These are phyloP conservation scores for Fusarium buxicola DNA, from an alignment of 2,329 filamentous ascomycete species.

Conservation along the genomic window DNA sequence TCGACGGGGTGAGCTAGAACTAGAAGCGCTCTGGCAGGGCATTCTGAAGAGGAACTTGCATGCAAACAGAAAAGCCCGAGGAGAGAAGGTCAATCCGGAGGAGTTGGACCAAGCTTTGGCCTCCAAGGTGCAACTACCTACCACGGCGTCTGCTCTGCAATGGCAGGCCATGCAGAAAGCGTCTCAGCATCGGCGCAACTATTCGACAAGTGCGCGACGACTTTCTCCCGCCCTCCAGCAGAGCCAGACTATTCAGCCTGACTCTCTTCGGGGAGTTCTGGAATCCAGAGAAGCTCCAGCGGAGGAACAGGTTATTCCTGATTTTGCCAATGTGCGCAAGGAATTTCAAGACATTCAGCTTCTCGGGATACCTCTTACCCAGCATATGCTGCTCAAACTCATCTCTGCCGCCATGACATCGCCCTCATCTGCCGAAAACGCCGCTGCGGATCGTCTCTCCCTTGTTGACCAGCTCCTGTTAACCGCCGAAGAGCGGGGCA, in stretches of 20 bases:
- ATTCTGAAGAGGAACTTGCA: conserved; percentile 53
- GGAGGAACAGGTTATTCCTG: background rate
- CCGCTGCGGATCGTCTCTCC: conserved; percentile 48
- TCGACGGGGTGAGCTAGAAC: conserved; percentile 62
- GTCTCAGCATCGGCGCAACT: conserved; percentile 50
- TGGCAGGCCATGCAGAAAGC: conserved; percentile 52
- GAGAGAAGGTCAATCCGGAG: conserved; percentile 39
- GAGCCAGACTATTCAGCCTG: background rate
- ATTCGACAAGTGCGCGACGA: conserved; percentile 49
- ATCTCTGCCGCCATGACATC: conserved; percentile 54
- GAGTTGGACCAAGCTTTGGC: conserved; percentile 49
- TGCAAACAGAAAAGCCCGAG: conserved; percentile 47
- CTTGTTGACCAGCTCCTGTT: conserved; percentile 58
- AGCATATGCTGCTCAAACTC: conserved; percentile 52
- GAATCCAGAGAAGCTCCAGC: background rate
- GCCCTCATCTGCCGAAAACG: conserved; percentile 30
- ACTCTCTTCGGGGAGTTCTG: background rate
- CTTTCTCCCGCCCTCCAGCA: conserved; percentile 22
- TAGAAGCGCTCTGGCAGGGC: conserved; percentile 65
- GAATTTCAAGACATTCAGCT: conserved; percentile 55
- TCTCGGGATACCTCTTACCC: conserved; percentile 51
- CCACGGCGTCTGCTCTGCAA: conserved; percentile 46
- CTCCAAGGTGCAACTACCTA: conserved; percentile 50
- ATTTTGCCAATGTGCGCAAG: conserved; percentile 40
- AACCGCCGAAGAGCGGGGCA: conserved; percentile 59